Evolutionary conservation across 2,329 filamentous ascomycete genomes (phyloP), one percentile per base, ranked within the genome.

Genomic region (Colletotrichum theobromicola): DNA sequence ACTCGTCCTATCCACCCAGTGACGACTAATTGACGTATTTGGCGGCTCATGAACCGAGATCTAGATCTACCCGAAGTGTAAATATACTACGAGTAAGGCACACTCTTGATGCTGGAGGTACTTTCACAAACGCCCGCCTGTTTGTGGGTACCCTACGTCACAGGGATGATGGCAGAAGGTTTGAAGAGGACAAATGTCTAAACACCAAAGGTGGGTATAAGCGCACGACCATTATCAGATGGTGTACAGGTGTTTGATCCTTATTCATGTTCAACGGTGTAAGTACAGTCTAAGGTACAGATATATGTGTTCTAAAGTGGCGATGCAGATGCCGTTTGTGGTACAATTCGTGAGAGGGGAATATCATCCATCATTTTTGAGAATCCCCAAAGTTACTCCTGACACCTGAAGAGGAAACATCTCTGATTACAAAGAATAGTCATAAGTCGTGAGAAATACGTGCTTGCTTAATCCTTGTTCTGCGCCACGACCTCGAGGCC

Each of bases 401-500:
- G 61, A 37, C 46, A 57, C 12, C 12, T 4, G 9, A n/a, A 60
- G 30, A 21, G 15, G 26, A 42, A 15, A n/a, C n/a, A 10, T 7
- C 13, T 21, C 15, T 32, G 12, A n/a, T 13, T 10, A 18, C 9
- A 68, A 13, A 30, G 9, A 66, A 8, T 63, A 21, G 26, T 67
- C 62, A 26, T 74, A 35, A 42, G 35, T 72, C 68, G 15, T 67
- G 13, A 35, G 26, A 16, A 61, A 34, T 32, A 42, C 16, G 16
- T 50, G 10, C 24, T 21, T n/a, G 6, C 24, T 63, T 30, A 70
- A 32, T 69, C 58, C 55, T 62, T 62, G 13, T 34, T 9, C 42
- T 70, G 32, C 12, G 72, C 75, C 7, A 78, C 55, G 26, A 94
- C 87, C 50, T 90, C 87, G 68, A 95, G 82, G 0, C 90, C 90